These are phyloP conservation scores for Neonectria sp. DNA, from an alignment of 2,329 filamentous ascomycete species.

Conservation along the genomic window DNA sequence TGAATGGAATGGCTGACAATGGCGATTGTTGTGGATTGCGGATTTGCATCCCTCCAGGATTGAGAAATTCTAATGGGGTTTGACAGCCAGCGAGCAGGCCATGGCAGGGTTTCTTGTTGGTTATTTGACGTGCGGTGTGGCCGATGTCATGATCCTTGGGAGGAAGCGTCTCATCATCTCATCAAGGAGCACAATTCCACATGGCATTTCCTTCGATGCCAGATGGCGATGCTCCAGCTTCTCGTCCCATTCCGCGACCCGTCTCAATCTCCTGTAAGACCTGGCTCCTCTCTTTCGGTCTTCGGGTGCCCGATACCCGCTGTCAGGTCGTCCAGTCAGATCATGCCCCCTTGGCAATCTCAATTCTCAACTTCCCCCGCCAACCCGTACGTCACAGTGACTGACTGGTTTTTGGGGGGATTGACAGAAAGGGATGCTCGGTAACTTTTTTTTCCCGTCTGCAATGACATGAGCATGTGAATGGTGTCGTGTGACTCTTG, in stretches of 20 bases:
- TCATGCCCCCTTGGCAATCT: slow-evolving; percentile 27
- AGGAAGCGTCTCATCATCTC: background rate
- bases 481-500: slow-evolving; percentile 4
- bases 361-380: background rate
- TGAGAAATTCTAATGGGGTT: background rate
- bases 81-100: background rate
- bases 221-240: slow-evolving; percentile 4
- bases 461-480: background rate
- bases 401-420: background rate
- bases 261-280: slow-evolving; percentile 10
- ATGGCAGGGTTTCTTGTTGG: background rate
- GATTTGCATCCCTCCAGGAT: slow-evolving; percentile 4
- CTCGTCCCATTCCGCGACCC: slow-evolving; percentile 13
- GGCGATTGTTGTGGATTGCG: slow-evolving; percentile 1
- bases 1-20: slow-evolving; percentile 2
- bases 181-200: background rate
- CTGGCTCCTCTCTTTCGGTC: background rate
- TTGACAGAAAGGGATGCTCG: background rate
- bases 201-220: slow-evolving; percentile 4
- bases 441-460: background rate
- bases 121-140: background rate
- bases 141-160: slow-evolving; percentile 9
- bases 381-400: slow-evolving; percentile 1
- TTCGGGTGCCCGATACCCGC: slow-evolving; percentile 10
- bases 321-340: slow-evolving; percentile 15